These are phyloP conservation scores for Metarhizium anisopliae DNA, from an alignment of 2,329 filamentous ascomycete genomes.

Conservation along the genomic window DNA sequence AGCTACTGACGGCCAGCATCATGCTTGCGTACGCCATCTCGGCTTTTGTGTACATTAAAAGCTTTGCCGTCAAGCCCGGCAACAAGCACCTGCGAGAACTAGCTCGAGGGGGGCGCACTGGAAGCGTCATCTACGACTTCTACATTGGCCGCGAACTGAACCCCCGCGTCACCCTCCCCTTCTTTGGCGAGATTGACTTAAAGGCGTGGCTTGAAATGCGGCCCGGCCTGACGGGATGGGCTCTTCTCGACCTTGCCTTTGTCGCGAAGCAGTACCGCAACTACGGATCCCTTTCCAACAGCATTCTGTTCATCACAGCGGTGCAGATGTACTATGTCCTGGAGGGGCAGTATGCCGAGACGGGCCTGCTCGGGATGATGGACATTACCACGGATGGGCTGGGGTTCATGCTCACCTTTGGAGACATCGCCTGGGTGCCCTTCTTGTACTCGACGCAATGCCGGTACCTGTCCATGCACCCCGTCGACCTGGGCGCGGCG, in stretches of 20 bases:
- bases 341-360: slow-evolving; percentile 76
- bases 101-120: slow-evolving; percentile 67
- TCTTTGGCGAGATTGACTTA: slow-evolving; percentile 78
- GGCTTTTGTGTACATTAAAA: slow-evolving; percentile 65
- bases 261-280: slow-evolving; percentile 77
- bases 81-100: slow-evolving; percentile 66
- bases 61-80: slow-evolving; percentile 65
- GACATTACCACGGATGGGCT: slow-evolving; percentile 87
- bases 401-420: slow-evolving; percentile 86
- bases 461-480: slow-evolving; percentile 73
- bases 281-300: slow-evolving; percentile 73
- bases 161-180: slow-evolving; percentile 65
- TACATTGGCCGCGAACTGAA: slow-evolving; percentile 95
- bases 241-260: slow-evolving; percentile 72
- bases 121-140: slow-evolving; percentile 84
- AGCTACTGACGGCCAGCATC: slow-evolving; percentile 73
- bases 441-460: slow-evolving; percentile 78
- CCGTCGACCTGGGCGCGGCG: slow-evolving; percentile 58
- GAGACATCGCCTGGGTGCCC: slow-evolving; percentile 83
- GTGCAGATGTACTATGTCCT: slow-evolving; percentile 76
- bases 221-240: slow-evolving; percentile 79
- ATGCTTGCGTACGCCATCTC: slow-evolving; percentile 63
- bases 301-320: slow-evolving; percentile 64
- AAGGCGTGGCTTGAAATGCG: slow-evolving; percentile 81
- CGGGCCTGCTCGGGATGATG: slow-evolving; percentile 79